Base-by-base conservation (phyloP, 2,329 filamentous ascomycete species). In the Salinomyces thailandicus region DNA sequence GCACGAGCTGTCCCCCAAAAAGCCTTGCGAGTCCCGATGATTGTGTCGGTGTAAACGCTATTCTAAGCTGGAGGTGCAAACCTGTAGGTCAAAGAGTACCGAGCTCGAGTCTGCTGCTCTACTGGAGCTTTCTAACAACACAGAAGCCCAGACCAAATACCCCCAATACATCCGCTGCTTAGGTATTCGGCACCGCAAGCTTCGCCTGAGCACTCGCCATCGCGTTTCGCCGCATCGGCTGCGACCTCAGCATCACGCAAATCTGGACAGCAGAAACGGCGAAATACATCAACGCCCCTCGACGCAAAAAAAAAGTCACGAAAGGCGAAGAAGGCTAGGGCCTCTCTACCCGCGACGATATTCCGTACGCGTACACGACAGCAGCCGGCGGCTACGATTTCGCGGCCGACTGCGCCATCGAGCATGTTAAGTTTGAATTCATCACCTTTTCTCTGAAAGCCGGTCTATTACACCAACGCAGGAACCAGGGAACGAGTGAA, bases 191-290 rank as follows among this genome's bases (percentile, higher is more conserved):
- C 0, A 60, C 71, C 0, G 69, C 77, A 0, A 68, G 82, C 35
- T 72, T 81, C 45, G 74, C 75, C 0, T 82, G 78, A 78, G 77
- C 82, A 49, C 61, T 82, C 3, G 73, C 67, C 40, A 82, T 82
- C 46, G 78, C 82, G 57, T 73, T 77, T 12, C 66, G 77, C 41
- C 81, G 77, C 60, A 41, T 42, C 11, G 51, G 45, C 20, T 57
- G 53, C 48, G 53, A 48, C 2, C 54, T 69, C 0, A 60, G 61
- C 1, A 51, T 63, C 2, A 52, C 73, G 7, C 66, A 62, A 1
- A 52, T 48, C 0, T 75, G 71, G 71, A 63, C 68, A 33, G 61
- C 63, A 30, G 69, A 74, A 49, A 72, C 75, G 61, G 71, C 66
- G 53, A 60, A 63, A 0, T 73, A 66, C 47, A 61, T 75, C 59